Evolutionary conservation across 179 eudicot genomes (phyloP).

Genomic region (Vitellaria paradoxa): DNA sequence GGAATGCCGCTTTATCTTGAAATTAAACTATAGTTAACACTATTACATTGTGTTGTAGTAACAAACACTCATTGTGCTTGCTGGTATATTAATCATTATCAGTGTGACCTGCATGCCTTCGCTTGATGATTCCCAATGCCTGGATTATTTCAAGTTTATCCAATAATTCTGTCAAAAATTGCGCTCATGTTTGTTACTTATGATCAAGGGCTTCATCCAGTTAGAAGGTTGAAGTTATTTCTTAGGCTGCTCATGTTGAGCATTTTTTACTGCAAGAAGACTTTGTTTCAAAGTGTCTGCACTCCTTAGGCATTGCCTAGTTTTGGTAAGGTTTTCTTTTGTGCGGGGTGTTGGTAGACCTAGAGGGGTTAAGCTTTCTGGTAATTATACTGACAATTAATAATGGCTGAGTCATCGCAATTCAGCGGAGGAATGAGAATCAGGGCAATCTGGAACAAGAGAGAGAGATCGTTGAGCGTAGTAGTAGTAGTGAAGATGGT

Average conservation of each 20-base stretch:
- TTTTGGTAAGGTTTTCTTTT: background rate
- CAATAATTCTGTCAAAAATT: background rate
- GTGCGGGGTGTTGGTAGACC: too few species aligned
- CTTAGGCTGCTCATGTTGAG: background rate
- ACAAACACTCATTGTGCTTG: background rate
- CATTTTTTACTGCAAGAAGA: background rate
- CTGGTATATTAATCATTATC: background rate
- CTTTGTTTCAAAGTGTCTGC: background rate
- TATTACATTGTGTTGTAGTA: background rate
- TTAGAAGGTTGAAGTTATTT: background rate
- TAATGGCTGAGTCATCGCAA: too few species aligned
- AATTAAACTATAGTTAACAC: background rate
- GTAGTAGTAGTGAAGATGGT: too few species aligned
- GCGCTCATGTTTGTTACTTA: background rate
- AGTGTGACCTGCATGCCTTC: background rate
- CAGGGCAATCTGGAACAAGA: too few species aligned
- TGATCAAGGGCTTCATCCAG: background rate
- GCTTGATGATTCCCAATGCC: background rate
- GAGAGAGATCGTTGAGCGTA: too few species aligned
- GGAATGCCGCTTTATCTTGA: background rate
- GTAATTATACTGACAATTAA: too few species aligned
- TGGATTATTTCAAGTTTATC: background rate
- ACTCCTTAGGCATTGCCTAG: background rate
- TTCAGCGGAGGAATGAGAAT: too few species aligned
- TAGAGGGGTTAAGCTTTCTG: too few species aligned